Evolutionary conservation across 495 filamentous ascomycete genomes (phyloP), one percentile per base, ranked within the genome.

Genomic region (Pseudevernia furfuracea): DNA sequence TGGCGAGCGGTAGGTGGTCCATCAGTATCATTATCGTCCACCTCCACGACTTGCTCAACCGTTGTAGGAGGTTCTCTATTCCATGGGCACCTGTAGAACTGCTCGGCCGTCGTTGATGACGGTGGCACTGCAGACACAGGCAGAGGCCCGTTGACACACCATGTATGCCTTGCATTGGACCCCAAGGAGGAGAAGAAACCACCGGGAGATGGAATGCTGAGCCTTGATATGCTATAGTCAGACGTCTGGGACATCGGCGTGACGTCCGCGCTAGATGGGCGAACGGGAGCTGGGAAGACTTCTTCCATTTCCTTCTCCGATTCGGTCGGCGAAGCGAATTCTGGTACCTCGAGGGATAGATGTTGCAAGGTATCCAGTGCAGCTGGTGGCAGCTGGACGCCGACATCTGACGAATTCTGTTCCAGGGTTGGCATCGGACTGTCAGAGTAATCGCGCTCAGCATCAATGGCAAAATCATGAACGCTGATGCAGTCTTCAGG

Each of bases 111-210:
- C 37, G 88, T 89, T 3, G 90, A 91, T 2, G 90, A 87, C 0
- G 88, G 89, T 4, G 81, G 83, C n/a, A 80, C 76, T 30, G 72
- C 75, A 14, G 63, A 69, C 52, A 67, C 73, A 17, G 81, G 80
- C 44, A 79, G 70, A 4, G 79, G 79, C 23, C 61, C 61, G 17
- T 59, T 64, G 37, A 66, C 28, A 59, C 68, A 74, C 92, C 92
- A 97, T 7, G 91, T 94, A 70, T 88, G 85, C 60, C 91, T 82
- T 38, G 86, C 84, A 58, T 84, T 81, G 2, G 83, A 79, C 21
- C 82, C 87, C 23, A 97, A 80, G 0, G 89, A 90, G 25, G 90
- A 87, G 73, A 97, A 97, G 79, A 97, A 96, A 0, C 89, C 90
- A 34, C 90, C 89, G 0, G 92, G 92, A 2, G 92, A 96, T 4